Conservation (phyloP, 208 protist species). For the Phytomonas sp. region DNA sequence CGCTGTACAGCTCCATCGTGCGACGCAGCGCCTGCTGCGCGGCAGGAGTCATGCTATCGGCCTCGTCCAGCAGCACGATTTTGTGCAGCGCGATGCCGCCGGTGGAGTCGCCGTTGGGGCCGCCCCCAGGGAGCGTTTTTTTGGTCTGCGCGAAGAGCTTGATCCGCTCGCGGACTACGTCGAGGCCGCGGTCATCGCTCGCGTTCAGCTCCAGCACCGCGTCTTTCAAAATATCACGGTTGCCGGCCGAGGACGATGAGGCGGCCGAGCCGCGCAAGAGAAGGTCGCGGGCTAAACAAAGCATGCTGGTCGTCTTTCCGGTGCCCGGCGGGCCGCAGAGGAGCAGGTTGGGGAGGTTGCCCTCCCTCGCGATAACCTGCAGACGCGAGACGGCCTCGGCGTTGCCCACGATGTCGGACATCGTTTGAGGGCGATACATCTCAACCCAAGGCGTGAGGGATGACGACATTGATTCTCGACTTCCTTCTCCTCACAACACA, state of each 20-base stretch:
- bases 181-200: slow-evolving; percentile 98
- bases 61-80: slow-evolving; percentile 99
- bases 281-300: slow-evolving; percentile 93
- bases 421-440: slow-evolving; percentile 96
- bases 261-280: slow-evolving; percentile 49
- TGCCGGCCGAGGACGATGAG: slow-evolving; percentile 9
- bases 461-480: slow-evolving; percentile 5
- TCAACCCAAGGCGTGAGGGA: slow-evolving; percentile 94
- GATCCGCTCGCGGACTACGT: slow-evolving; percentile 97
- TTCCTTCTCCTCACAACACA: background rate
- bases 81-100: slow-evolving; percentile 88
- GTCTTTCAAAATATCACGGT: slow-evolving; percentile 74
- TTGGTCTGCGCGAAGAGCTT: slow-evolving; percentile 97
- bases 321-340: slow-evolving; percentile 92
- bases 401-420: slow-evolving; percentile 98
- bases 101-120: background rate
- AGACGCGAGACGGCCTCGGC: slow-evolving; percentile 94
- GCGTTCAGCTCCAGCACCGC: slow-evolving; percentile 99
- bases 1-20: slow-evolving; percentile 98
- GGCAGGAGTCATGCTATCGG: slow-evolving; percentile 97
- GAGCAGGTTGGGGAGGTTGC: slow-evolving; percentile 98
- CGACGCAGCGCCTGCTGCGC: slow-evolving; percentile 98
- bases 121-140: slow-evolving; percentile 72
- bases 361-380: slow-evolving; percentile 91
- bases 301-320: slow-evolving; percentile 97